Base-by-base conservation (phyloP, 768 basidiomycete genomes). In the Coprinopsis sp. region DNA sequence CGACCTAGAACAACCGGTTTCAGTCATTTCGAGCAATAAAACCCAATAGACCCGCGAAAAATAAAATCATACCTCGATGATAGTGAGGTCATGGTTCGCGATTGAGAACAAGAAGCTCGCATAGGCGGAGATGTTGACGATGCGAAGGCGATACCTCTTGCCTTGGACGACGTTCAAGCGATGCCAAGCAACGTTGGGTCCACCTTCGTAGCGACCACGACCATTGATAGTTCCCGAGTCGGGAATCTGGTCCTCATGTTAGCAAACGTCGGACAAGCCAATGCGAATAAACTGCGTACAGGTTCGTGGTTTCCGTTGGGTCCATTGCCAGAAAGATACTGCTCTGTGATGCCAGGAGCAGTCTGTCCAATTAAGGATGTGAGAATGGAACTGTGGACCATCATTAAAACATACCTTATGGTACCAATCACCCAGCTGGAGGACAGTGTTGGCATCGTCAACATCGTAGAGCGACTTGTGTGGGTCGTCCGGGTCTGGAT, bases 81-180 rank as follows among this genome's bases (percentile, higher is more conserved):
- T 39, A 4, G 51, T 31, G 7, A 50, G 14, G 0, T 19, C 36
- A 33, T 67, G 62, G 2, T 65, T 58, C 16, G 70, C 67, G 19
- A 72, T 56, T 0, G 67, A 69, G 50, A 73, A 64, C 3, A 53
- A 59, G 61, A 69, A 72, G 25, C 60, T 63, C 8, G 67, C 66
- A 29, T 71, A 64, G 44, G 77, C 78, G 14, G 76, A 74, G 21
- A 66, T 67, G 43, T 70, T 71, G 54, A 82, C 58, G 10, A 82
- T 45, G 10, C 79, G 76, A 63, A 81, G 71, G 33, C 80, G 72
- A 56, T 81, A 81, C 30, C 76, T 65, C 43, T 66, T 65, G 11
- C 71, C 72, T 0, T 47, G 43, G 3, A 57, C 48, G 34, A 81
- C 75, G 44, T 69, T 67, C 49, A 74, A 55, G 6, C 74, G 64